Base-by-base conservation (phyloP, 345 rosid species). In the Sisymbrium altissimum region DNA sequence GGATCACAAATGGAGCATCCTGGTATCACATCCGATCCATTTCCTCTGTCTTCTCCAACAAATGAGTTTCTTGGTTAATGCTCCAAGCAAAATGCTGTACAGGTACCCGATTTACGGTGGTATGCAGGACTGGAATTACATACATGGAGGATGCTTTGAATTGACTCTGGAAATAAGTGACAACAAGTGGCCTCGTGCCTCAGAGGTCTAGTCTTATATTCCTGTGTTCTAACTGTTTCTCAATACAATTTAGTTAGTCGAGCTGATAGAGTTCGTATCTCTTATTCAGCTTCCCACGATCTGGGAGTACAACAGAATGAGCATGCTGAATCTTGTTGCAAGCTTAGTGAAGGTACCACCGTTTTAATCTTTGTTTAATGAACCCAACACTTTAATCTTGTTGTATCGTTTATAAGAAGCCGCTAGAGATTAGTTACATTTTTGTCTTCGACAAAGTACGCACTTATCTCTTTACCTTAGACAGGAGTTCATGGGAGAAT, bases 71-170 rank as follows among this genome's bases (percentile, higher is more conserved):
- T 50, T 17, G 44, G 57, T 17, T 30, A 58, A 63, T 69, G 45
- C 44, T 59, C 18, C 58, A 65, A 21, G 70, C 41, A 80, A 64
- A 64, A 79, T 58, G 56, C 70, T 74, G 23, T 75, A 50, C 85
- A 94, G 98, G 97, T 95, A 92, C 74, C 99, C 99, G 6, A 86
- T 95, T 56, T 95, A 92, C 83, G 99, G 97, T 56, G 99, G 93
- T 77, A 95, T 92, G 99, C 99, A 95, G 82, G 99, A 92, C 67
- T 95, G 97, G 97, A 95, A 95, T 79, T 95, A 95, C 79, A 87
- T 95, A 77, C 81, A 92, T 80, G 99, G 88, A 69, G 93, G 88
- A 58, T 95, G 99, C 83, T 87, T 95, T 59, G 99, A 95, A 77
- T 82, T 95, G 85, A 95, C 98, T n/a, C 80, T 95, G 83, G 98